phyloP scores from a whole-genome alignment of 2,329 filamentous ascomycete species.

The Graphium sp. region DNA sequence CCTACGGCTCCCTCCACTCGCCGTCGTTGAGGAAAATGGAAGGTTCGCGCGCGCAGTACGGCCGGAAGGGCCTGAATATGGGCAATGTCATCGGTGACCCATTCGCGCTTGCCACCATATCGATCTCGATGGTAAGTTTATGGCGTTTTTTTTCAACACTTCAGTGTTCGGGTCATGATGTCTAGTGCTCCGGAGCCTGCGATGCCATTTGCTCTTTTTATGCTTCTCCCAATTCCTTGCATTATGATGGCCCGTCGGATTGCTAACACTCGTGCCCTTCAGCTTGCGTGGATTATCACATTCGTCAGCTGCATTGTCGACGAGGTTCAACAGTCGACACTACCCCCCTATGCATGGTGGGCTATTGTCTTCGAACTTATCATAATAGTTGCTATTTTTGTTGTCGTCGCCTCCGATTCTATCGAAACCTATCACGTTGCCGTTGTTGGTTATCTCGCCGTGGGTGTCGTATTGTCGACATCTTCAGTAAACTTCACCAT shows the following conservation, averaged over 20 bases:
- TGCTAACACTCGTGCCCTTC: slow-evolving; percentile 11
- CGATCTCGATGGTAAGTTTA: slow-evolving; percentile 70
- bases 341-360: slow-evolving; percentile 86
- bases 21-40: slow-evolving; percentile 73
- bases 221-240: background rate
- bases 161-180: background rate
- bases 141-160: background rate
- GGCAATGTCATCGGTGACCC: slow-evolving; percentile 92
- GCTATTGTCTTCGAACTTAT: slow-evolving; percentile 72
- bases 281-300: slow-evolving; percentile 92
- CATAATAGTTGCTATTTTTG: slow-evolving; percentile 60
- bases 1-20: slow-evolving; percentile 56
- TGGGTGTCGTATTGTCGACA: slow-evolving; percentile 70
- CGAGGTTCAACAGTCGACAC: slow-evolving; percentile 20
- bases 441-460: slow-evolving; percentile 71
- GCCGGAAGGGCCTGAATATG: slow-evolving; percentile 47
- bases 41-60: slow-evolving; percentile 40
- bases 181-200: background rate
- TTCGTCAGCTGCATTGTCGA: slow-evolving; percentile 77
- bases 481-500: slow-evolving; percentile 77
- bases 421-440: slow-evolving; percentile 84
- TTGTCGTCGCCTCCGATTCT: slow-evolving; percentile 72
- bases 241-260: background rate
- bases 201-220: background rate
- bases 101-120: slow-evolving; percentile 86